These are phyloP conservation scores for Fraxinus paxiana DNA, from an alignment of 305 asterid species.

Conservation along the genomic window DNA sequence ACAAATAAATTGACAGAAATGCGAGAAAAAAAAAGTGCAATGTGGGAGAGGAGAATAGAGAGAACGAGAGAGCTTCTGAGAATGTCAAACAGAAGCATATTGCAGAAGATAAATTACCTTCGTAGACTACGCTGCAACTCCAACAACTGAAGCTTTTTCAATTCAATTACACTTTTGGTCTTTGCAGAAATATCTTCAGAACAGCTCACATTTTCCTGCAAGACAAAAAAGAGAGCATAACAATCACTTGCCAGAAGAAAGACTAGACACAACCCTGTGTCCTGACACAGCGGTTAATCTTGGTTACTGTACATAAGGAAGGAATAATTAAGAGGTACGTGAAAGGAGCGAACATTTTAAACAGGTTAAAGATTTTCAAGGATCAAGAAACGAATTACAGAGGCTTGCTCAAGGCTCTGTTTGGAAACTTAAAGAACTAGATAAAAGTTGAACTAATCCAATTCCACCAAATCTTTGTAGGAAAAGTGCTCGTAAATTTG, in stretches of 20 bases:
- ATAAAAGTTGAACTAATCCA: background rate
- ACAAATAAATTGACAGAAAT: background rate
- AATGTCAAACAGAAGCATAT: slow-evolving; percentile 22
- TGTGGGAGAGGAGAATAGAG: background rate
- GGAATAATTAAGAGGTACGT: background rate
- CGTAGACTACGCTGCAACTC: slow-evolving; percentile 86
- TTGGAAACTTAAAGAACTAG: background rate
- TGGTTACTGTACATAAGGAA: background rate
- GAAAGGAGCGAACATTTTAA: background rate
- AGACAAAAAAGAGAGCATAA: slow-evolving; percentile 11
- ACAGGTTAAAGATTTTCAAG: slow-evolving; percentile 6
- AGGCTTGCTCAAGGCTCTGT: background rate
- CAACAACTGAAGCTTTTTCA: slow-evolving; percentile 92
- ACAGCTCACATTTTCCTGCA: slow-evolving; percentile 82
- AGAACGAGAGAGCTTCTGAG: slow-evolving; percentile 10
- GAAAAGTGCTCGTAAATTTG: background rate
- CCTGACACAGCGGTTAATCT: background rate
- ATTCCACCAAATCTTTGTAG: background rate
- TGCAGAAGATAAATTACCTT: slow-evolving; percentile 41
- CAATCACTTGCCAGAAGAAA: slow-evolving; percentile 10
- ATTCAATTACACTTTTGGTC: slow-evolving; percentile 92
- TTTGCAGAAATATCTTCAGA: slow-evolving; percentile 91
- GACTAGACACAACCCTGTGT: slow-evolving; percentile 7
- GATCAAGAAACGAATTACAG: background rate
- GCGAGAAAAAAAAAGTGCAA: slow-evolving; percentile 9